A percentile compares a stretch with the other conserved stretches of the same genome.
These are phyloP conservation scores for Phytophthora rubi DNA, from an alignment of 352 stramenopile genomes.

Conservation along the genomic window DNA sequence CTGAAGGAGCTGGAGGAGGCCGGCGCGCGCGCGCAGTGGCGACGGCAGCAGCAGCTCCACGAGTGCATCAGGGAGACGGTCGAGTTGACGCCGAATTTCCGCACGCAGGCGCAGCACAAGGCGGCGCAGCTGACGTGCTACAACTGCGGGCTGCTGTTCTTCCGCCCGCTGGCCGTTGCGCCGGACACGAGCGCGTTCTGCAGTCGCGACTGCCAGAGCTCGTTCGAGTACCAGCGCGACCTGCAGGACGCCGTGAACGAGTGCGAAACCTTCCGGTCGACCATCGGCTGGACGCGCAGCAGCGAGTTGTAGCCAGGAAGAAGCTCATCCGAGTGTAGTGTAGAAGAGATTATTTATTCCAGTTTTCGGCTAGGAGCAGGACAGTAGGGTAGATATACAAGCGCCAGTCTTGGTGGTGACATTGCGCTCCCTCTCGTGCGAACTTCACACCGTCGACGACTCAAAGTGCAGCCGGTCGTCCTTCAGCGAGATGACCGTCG, in stretches of 20 bases:
- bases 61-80: conserved; percentile 34
- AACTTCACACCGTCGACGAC: conserved; percentile 41
- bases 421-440: conserved; percentile 4
- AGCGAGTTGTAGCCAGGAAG: conserved; percentile 24
- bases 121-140: conserved; percentile 47
- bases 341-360: conserved; percentile 44
- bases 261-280: conserved; percentile 21
- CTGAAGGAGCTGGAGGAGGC: conserved; percentile 50
- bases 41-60: conserved; percentile 17
- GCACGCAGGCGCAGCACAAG: conserved; percentile 26
- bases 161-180: conserved; percentile 35
- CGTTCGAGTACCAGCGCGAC: conserved; percentile 52
- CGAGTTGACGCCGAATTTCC: conserved; percentile 18
- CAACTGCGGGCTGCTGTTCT: conserved; percentile 67
- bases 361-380: conserved; percentile 5
- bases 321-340: conserved; percentile 6
- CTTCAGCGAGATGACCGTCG: conserved; percentile 62
- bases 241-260: conserved; percentile 54
- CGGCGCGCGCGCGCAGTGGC: conserved; percentile 26
- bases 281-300: conserved; percentile 32
- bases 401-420: conserved; percentile 20
- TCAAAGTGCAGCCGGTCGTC: conserved; percentile 72
- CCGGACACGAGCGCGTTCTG: conserved; percentile 47
- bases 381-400: conserved; percentile 38
- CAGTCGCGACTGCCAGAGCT: conserved; percentile 70